Conservation (phyloP, 139 green algal genomes). For the Chlorella sp. region DNA sequence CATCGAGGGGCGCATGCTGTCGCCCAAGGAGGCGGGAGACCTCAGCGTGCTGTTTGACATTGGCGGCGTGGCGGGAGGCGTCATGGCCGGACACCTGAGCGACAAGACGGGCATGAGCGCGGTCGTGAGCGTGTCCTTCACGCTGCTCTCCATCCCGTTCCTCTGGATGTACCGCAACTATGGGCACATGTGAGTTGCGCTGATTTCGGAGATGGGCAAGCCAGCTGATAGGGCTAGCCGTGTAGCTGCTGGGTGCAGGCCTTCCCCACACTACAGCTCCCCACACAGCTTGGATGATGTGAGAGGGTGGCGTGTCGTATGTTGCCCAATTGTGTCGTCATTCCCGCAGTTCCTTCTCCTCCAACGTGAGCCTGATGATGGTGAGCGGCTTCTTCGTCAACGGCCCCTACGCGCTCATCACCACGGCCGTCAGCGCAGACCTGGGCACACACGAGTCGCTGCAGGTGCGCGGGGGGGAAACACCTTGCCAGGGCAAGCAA, state of each 20-base stretch:
- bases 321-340: no score
- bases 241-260: no score
- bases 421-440: constrained; percentile 90
- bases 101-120: constrained; percentile 65
- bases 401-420: constrained; percentile 95
- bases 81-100: constrained; percentile 80
- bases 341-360: constrained; percentile 31
- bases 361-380: constrained; percentile 86
- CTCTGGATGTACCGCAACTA: constrained; percentile 73
- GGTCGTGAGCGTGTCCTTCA: constrained; percentile 67
- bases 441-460: constrained; percentile 86
- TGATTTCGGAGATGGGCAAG: no score
- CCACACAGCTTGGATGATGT: no score
- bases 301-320: no score
- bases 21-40: constrained; percentile 51
- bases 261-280: no score
- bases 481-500: not conserved
- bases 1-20: constrained; percentile 59
- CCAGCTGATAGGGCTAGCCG: no score
- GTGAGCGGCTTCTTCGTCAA: constrained; percentile 89
- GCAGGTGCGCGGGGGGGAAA: constrained; percentile 24
- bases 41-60: constrained; percentile 91
- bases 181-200: constrained; percentile 21
- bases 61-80: constrained; percentile 79
- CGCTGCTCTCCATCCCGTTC: constrained; percentile 69